Evolutionary conservation across 169 alveolate species (phyloP), one percentile per base, ranked within the genome.

Genomic region (Cystoisospora suis): DNA sequence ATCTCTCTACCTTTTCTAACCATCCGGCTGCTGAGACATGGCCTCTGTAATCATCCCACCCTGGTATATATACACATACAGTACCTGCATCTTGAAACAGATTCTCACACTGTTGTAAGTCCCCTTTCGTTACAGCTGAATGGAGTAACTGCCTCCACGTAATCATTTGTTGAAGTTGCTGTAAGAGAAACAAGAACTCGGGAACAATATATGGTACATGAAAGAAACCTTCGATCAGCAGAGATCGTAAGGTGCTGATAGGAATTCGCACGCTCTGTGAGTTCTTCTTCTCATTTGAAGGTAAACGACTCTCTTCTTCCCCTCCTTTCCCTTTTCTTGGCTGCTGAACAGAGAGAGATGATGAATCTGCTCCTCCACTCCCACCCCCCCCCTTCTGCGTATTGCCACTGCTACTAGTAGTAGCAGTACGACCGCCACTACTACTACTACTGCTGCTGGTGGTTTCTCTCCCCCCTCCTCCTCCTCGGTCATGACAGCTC

Each of bases 21-120:
- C 88, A 88, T 1, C 89, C 92, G 17, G 92, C 92, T 32, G 92
- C 92, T n/a, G 92, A 88, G n/a, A 88, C 92, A 85, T 88, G 92
- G 3, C 92, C 92, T 29, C 79, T 88, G 83, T 86, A 88, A 88
- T 88, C 92, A 29, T 45, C 83, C 92, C 92, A 88, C 42, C 92
- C 92, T 0, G 92, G 92, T 20, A 88, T 88, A 47, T 72, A 88
- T 38, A 88, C 92, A 75, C 92, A 88, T 2, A 88, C 92, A 45
- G 75, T 88, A 70, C 65, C 88, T 27, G 92, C 92, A 72, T 88
- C 81, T 29, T 86, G 89, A n/a, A 88, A 88, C 70, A 88, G 83
- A 29, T 88, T 81, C 47, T 88, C 92, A 53, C 92, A 88, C 89
- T 88, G 92, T 61, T 53, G 89, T 38, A 88, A 85, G 69, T 88